Conservation (phyloP, 495 filamentous ascomycete species). For the Clohesyomyces aquaticus region DNA sequence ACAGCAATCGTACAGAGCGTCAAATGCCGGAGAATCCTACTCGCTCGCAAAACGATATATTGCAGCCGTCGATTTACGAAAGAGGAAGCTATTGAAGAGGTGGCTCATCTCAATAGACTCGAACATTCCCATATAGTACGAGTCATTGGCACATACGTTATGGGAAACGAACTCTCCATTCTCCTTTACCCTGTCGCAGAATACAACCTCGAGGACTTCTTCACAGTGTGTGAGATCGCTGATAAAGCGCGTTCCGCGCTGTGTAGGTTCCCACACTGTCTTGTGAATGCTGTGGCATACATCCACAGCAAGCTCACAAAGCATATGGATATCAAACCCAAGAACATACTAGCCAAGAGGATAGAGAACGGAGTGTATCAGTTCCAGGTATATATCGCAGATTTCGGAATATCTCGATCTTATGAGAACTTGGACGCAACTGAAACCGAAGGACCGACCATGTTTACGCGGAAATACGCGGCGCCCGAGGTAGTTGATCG, state of each 20-base stretch:
- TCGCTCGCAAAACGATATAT: constrained; percentile 36
- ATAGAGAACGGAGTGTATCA: not conserved
- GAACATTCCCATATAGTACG: constrained; percentile 35
- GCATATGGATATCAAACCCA: constrained; percentile 41
- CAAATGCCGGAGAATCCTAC: constrained; percentile 28
- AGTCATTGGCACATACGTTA: constrained; percentile 35
- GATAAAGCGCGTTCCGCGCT: too few relatives aligned
- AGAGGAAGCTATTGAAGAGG: constrained; percentile 32
- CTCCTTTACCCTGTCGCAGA: constrained; percentile 38
- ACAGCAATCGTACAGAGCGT: constrained; percentile 34
- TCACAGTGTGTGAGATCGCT: too few relatives aligned
- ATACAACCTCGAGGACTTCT: constrained; percentile 24
- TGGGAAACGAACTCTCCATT: constrained; percentile 27
- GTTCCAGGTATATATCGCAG: constrained; percentile 17
- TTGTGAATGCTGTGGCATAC: constrained; percentile 16
- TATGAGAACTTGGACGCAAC: constrained; percentile 27
- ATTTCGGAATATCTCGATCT: constrained; percentile 25
- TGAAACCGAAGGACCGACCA: constrained; percentile 31
- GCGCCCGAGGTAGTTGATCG: constrained; percentile 32
- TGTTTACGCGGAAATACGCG: constrained; percentile 27
- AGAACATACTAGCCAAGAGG: constrained; percentile 32
- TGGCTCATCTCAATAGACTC: constrained; percentile 23
- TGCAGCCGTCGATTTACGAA: constrained; percentile 23
- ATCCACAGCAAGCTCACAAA: constrained; percentile 28
- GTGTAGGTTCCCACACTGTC: too few relatives aligned